Percentiles rank a stretch among this genome's conserved stretches.
phyloP scores from a whole-genome alignment of 768 basidiomycete species.

The Dendrothele bispora region DNA sequence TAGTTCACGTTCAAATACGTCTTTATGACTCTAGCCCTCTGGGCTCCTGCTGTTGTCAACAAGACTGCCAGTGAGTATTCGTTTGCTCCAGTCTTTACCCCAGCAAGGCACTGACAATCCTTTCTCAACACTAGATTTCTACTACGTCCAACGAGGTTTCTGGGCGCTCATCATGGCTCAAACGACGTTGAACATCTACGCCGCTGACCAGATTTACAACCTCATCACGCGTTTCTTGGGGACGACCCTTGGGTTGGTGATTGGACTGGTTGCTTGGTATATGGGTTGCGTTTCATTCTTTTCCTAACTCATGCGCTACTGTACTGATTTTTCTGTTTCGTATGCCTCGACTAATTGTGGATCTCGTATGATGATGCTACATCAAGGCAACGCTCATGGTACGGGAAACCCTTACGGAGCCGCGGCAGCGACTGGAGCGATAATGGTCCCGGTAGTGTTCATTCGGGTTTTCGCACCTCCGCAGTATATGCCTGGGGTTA shows the following conservation, averaged over 20 bases:
- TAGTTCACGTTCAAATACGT: constrained; percentile 54
- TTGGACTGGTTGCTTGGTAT: constrained; percentile 53
- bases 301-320: not conserved
- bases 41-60: constrained; percentile 47
- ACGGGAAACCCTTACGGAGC: constrained; percentile 56
- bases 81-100: not conserved
- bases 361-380: constrained; percentile 11
- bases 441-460: constrained; percentile 49
- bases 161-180: constrained; percentile 65
- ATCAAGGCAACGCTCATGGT: constrained; percentile 39
- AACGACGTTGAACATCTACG: constrained; percentile 54
- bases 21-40: constrained; percentile 47
- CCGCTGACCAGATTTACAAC: constrained; percentile 57
- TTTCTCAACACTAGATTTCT: constrained; percentile 31
- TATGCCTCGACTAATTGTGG: constrained; percentile 14
- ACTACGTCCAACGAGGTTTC: too few relatives aligned
- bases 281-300: constrained; percentile 29
- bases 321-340: not conserved
- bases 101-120: not conserved
- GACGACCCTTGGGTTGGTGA: constrained; percentile 39
- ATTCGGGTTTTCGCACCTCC: constrained; percentile 46
- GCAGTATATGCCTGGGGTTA: constrained; percentile 33
- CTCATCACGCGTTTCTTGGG: constrained; percentile 46
- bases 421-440: constrained; percentile 46
- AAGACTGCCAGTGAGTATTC: constrained; percentile 43